A percentile compares a stretch with the other conserved stretches of the same genome.
Evolutionary conservation across 2,329 filamentous ascomycete species (phyloP).

Genomic region (Epichloe baconii): DNA sequence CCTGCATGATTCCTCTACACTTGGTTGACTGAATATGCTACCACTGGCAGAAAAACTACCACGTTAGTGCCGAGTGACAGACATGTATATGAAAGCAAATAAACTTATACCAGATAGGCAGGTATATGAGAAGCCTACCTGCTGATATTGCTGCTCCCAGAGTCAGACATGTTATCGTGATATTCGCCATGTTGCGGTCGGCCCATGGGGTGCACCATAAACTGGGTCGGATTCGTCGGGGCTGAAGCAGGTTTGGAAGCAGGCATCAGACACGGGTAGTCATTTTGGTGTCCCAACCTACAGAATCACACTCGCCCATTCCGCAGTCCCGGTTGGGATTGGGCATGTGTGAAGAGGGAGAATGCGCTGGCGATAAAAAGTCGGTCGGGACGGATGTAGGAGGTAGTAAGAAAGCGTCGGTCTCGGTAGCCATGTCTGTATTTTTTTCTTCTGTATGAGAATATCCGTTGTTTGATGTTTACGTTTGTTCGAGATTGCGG

Average conservation of each 20-base stretch:
- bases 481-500: no score
- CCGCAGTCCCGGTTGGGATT: constrained; percentile 6
- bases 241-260: background rate
- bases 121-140: background rate
- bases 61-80: background rate
- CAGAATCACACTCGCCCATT: constrained; percentile 7
- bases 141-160: constrained; percentile 6
- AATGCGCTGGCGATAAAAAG: constrained; percentile 14
- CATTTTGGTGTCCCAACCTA: constrained; percentile 20
- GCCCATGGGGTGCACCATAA: constrained; percentile 1
- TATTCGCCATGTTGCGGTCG: constrained; percentile 1
- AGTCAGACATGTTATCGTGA: constrained; percentile 8
- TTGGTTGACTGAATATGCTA: constrained; percentile 11
- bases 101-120: background rate
- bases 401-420: constrained; percentile 19
- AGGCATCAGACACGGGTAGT: constrained; percentile 7
- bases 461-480: background rate
- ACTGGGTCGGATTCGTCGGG: background rate
- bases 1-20: constrained; percentile 25
- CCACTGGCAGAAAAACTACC: background rate
- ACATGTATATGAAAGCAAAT: no score
- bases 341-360: constrained; percentile 9
- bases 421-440: constrained; percentile 18
- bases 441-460: background rate
- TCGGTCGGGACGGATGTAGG: constrained; percentile 21